Evolutionary conservation across 805 yeast genomes (phyloP).

Genomic region (Candida xyloterini): DNA sequence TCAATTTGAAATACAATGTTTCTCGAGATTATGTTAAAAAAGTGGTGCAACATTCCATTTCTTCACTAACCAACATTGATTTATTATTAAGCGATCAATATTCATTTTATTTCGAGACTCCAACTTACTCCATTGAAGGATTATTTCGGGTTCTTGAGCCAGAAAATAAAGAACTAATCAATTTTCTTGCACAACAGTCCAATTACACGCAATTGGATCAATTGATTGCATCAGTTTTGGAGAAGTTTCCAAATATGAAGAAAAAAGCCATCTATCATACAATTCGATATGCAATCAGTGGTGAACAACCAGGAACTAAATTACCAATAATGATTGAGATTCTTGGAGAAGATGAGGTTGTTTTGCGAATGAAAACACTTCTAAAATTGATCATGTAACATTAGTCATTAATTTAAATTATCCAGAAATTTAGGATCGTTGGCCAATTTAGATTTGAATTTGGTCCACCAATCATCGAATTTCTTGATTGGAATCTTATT

Average conservation of each 20-base stretch:
- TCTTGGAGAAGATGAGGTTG: constrained; percentile 47
- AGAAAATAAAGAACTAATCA: constrained; percentile 1
- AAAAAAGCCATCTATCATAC: constrained; percentile 51
- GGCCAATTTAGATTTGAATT: constrained; percentile 69
- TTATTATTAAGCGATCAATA: constrained; percentile 48
- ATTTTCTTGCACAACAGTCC: constrained; percentile 8
- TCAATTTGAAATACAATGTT: constrained; percentile 19
- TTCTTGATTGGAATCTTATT: constrained; percentile 86
- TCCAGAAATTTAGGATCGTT: constrained; percentile 84
- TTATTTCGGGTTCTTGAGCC: constrained; percentile 9
- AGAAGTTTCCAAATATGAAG: constrained; percentile 14
- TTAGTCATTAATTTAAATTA: constrained; percentile 29
- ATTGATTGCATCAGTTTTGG: constrained; percentile 5
- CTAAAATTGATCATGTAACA: not conserved
- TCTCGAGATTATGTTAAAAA: constrained; percentile 33
- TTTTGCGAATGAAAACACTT: constrained; percentile 1
- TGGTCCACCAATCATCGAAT: constrained; percentile 95
- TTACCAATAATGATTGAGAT: constrained; percentile 55
- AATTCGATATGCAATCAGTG: constrained; percentile 67
- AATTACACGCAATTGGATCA: constrained; percentile 15
- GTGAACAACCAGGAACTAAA: constrained; percentile 66
- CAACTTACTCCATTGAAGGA: constrained; percentile 28
- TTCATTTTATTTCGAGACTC: constrained; percentile 45
- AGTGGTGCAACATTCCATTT: constrained; percentile 44
- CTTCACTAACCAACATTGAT: constrained; percentile 48